Base-by-base conservation (phyloP, 805 yeast genomes). In the Starmerella sp. region DNA sequence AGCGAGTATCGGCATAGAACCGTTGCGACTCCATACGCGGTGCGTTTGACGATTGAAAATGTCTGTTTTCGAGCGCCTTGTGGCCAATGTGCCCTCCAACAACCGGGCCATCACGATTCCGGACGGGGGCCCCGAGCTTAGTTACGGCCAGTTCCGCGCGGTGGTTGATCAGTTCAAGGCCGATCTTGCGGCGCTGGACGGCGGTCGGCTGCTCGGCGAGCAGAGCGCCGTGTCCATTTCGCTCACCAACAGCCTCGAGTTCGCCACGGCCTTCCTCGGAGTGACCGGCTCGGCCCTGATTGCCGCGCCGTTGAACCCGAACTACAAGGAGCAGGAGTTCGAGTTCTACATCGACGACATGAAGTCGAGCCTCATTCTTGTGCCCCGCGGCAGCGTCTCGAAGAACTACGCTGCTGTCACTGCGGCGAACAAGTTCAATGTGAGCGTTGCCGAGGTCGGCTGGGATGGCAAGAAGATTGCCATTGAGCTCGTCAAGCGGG, bases 291-390 rank as follows among this genome's bases (percentile, higher is more conserved):
- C 78, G 32, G 77, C 80, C 1, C 72, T 77, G 60, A 72, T 83
- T 46, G 84, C 84, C 22, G 85, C 87, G 1, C 90, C 90, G 13
- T 70, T 83, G 65, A 84, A 83, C 62, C 77, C 86, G 14, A 74
- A 75, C 53, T 82, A 81, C 66, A 81, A 77, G 62, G 76, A 78
- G 61, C 61, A 68, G 36, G 90, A 83, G 67, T 79, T 81, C 64
- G 81, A 79, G 62, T 81, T 82, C 66, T 83, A 82, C 65, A 69
- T 84, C 48, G 77, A 74, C 43, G 89, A 83, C 63, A 68, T 83
- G 60, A 70, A 77, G 60, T 75, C 86, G 7, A 72, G 73, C 52
- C 79, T 81, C 30, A 73, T 83, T 32, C 68, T 82, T 56, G 84
- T 82, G 9, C 80, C 84, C 31, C 67, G 69, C 54, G 84, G 82